Conservation (phyloP, 1,284 basidiomycete species). For the Clitocybe nebularis region DNA sequence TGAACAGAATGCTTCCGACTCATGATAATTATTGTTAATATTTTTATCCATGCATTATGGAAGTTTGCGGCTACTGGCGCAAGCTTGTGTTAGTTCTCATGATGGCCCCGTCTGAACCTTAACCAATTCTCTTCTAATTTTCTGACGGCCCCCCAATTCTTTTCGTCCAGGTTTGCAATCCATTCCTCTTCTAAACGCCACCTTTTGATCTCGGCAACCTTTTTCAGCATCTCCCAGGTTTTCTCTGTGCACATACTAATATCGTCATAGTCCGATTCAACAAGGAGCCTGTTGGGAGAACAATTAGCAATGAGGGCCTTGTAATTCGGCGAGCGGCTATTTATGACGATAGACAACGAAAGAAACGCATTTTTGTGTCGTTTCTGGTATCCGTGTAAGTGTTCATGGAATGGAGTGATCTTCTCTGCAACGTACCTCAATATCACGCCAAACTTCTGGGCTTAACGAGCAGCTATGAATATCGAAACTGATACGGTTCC, state of each 20-base stretch:
- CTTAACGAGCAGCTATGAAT: constrained; percentile 78
- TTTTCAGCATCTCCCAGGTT: constrained; percentile 69
- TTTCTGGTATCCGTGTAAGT: constrained; percentile 39
- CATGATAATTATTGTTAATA: too few relatives aligned
- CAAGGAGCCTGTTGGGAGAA: constrained; percentile 60
- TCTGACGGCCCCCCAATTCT: constrained; percentile 59
- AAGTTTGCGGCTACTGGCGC: too few relatives aligned
- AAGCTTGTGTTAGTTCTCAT: too few relatives aligned
- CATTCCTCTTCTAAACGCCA: constrained; percentile 66
- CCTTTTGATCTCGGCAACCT: constrained; percentile 57
- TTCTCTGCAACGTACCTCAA: constrained; percentile 49
- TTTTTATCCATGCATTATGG: too few relatives aligned
- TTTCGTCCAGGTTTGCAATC: constrained; percentile 34
- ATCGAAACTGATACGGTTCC: constrained; percentile 65
- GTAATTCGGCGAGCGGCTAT: constrained; percentile 60
- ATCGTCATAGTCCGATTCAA: constrained; percentile 73
- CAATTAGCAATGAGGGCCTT: constrained; percentile 56
- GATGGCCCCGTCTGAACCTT: constrained; percentile 47
- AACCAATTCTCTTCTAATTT: constrained; percentile 66
- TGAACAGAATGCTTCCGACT: too few relatives aligned
- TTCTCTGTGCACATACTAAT: constrained; percentile 45
- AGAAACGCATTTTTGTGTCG: constrained; percentile 68
- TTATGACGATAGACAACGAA: constrained; percentile 77
- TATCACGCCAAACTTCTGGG: constrained; percentile 56
- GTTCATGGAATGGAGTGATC: neutral